These are phyloP conservation scores for Candida chauliodis DNA, from an alignment of 805 yeast species.

Conservation along the genomic window DNA sequence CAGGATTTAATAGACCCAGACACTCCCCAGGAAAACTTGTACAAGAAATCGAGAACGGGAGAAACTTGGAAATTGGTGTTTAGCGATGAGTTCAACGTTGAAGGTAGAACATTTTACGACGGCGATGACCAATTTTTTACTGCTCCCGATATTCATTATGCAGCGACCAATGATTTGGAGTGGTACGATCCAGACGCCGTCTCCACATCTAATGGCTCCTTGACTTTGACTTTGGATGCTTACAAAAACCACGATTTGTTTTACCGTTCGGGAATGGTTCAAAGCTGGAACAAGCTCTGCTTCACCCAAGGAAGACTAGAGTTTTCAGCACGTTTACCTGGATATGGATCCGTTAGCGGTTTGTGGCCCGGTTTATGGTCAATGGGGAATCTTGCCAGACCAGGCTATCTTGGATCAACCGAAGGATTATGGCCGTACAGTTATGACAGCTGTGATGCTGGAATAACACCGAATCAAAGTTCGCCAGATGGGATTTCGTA, in stretches of 20 bases:
- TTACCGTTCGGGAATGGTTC: slow-evolving; percentile 40
- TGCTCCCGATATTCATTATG: slow-evolving; percentile 40
- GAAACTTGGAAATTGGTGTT: slow-evolving; percentile 36
- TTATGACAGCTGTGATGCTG: slow-evolving; percentile 37
- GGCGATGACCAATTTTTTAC: slow-evolving; percentile 44
- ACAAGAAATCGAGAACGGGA: slow-evolving; percentile 22
- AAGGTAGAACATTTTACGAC: slow-evolving; percentile 40
- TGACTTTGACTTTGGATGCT: slow-evolving; percentile 35
- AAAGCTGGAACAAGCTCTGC: slow-evolving; percentile 38
- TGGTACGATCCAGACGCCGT: slow-evolving; percentile 45
- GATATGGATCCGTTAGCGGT: slow-evolving; percentile 33
- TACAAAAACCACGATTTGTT: slow-evolving; percentile 31
- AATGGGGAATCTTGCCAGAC: slow-evolving; percentile 40
- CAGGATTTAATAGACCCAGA: slow-evolving; percentile 39
- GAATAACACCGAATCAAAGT: slow-evolving; percentile 39
- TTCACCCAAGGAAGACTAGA: slow-evolving; percentile 32
- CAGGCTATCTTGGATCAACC: slow-evolving; percentile 35
- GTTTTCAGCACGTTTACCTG: slow-evolving; percentile 31
- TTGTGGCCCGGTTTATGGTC: slow-evolving; percentile 44
- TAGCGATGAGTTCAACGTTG: slow-evolving; percentile 43
- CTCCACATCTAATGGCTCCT: slow-evolving; percentile 37
- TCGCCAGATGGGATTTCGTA: slow-evolving; percentile 40
- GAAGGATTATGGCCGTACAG: slow-evolving; percentile 43
- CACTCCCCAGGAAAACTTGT: slow-evolving; percentile 30
- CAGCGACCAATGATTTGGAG: slow-evolving; percentile 42